These are phyloP conservation scores for sweet orange (Citrus sinensis) DNA, from an alignment of 345 rosid species.

Conservation along the genomic window DVS_A1.0 CM039166.1:11960001-11960500, in stretches of 20 bases:
- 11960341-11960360: background rate
- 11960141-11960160: no score
- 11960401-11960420: background rate
- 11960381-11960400: background rate
- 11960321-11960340: constrained; percentile 16
- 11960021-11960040: constrained; percentile 64
- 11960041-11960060: constrained; percentile 96
- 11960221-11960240: constrained; percentile 86
- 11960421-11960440: background rate
- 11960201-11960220: constrained; percentile 79
- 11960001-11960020: constrained; percentile 91
- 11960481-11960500: no score
- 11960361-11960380: background rate
- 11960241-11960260: constrained; percentile 76
- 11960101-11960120: no score
- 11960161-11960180: no score
- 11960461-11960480: no score
- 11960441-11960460: no score
- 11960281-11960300: constrained; percentile 69
- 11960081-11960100: no score
- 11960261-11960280: constrained; percentile 65
- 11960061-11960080: no score
- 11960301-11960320: constrained; percentile 67
- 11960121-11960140: no score
- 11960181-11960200: background rate